Evolutionary conservation across 1,139 yeast species (phyloP).

Genomic region (Geotrichum reessii): DNA sequence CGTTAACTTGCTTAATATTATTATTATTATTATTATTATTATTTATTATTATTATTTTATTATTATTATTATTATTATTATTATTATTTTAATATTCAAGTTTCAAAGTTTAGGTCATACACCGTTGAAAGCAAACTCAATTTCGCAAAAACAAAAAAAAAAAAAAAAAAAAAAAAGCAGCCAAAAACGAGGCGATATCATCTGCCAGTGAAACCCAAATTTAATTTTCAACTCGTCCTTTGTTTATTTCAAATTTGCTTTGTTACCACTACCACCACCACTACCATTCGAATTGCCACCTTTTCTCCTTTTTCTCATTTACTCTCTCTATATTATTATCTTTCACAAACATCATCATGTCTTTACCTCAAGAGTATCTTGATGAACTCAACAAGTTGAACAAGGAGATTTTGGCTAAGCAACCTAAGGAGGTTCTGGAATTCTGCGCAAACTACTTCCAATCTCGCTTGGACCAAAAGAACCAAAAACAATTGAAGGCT

Average conservation of each 20-base stretch:
- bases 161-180: not conserved
- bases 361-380: slow-evolving; percentile 39
- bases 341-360: slow-evolving; percentile 25
- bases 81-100: too few relatives aligned
- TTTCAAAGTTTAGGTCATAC: not conserved
- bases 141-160: not conserved
- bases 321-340: not conserved
- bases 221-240: not conserved
- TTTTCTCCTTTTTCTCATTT: not conserved
- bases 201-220: not conserved
- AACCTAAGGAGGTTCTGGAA: slow-evolving; percentile 63
- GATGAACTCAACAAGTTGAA: slow-evolving; percentile 59
- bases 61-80: too few relatives aligned
- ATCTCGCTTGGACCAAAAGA: slow-evolving; percentile 39
- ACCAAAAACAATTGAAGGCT: slow-evolving; percentile 38
- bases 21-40: too few relatives aligned
- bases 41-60: too few relatives aligned
- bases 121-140: not conserved
- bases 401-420: slow-evolving; percentile 53
- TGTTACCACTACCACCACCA: not conserved
- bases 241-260: not conserved
- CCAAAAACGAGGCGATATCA: not conserved
- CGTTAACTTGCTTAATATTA: too few relatives aligned
- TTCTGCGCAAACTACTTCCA: slow-evolving; percentile 68
- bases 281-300: not conserved